Evolutionary conservation across 768 basidiomycete species (phyloP).

Genomic region (Coprinopsis marcescibilis): DNA sequence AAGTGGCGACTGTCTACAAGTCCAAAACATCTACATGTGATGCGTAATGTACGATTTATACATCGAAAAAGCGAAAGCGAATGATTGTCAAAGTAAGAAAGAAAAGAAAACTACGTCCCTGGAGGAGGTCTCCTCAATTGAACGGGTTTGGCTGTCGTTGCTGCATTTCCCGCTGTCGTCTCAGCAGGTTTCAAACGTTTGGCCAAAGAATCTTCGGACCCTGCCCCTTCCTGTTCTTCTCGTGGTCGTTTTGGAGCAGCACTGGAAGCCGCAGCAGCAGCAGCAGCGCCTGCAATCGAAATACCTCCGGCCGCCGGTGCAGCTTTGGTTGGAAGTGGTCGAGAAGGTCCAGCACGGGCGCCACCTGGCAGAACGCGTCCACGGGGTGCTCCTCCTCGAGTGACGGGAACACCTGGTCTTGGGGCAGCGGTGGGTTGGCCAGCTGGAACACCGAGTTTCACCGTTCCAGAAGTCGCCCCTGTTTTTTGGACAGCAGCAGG

Average conservation of each 20-base stretch:
- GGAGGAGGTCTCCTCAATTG: constrained; percentile 17
- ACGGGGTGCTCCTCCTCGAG: constrained; percentile 8
- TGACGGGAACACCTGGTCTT: constrained; percentile 5
- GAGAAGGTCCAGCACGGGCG: constrained; percentile 7
- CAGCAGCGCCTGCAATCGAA: constrained; percentile 8
- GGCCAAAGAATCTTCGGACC: constrained; percentile 52
- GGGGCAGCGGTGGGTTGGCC: constrained; percentile 4
- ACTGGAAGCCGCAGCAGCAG: constrained; percentile 15
- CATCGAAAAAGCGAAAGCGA: background rate
- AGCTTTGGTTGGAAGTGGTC: constrained; percentile 7
- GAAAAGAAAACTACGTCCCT: constrained; percentile 11
- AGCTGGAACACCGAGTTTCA: constrained; percentile 14
- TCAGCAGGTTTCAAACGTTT: constrained; percentile 63
- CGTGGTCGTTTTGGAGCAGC: constrained; percentile 54
- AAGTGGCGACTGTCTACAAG: too few relatives aligned
- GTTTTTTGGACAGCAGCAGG: constrained; percentile 13
- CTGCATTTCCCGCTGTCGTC: background rate
- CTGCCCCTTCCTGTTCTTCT: constrained; percentile 39
- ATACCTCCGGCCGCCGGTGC: background rate
- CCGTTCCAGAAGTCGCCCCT: constrained; percentile 15
- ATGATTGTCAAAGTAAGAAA: constrained; percentile 5
- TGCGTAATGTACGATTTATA: too few relatives aligned
- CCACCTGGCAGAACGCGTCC: background rate
- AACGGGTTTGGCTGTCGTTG: constrained; percentile 16
- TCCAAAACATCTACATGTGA: too few relatives aligned